Percentiles rank a stretch among this genome's conserved stretches.
phyloP scores from a whole-genome alignment of 768 basidiomycete species.

The Tephrocybe sp. region DNA sequence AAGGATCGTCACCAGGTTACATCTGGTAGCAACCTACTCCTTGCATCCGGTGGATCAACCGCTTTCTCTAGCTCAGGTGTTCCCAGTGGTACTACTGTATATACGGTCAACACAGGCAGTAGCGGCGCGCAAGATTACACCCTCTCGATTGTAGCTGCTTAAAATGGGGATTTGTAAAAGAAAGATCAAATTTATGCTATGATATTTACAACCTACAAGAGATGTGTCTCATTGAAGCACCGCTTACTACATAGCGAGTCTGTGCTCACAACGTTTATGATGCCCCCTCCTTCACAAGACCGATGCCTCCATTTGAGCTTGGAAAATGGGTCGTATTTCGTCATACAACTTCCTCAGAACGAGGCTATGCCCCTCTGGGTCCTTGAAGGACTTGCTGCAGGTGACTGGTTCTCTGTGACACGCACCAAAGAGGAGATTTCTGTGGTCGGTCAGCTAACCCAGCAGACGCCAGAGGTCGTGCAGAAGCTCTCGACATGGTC shows the following conservation, averaged over 20 bases:
- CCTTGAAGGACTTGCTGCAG: constrained; percentile 25
- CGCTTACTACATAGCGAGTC: background rate
- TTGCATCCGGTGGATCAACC: constrained; percentile 50
- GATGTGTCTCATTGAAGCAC: too few species aligned
- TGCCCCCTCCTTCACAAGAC: constrained; percentile 46
- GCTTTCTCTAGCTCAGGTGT: constrained; percentile 46
- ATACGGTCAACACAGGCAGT: constrained; percentile 35
- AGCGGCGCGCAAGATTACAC: constrained; percentile 34
- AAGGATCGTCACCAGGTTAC: constrained; percentile 32
- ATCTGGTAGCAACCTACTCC: constrained; percentile 44
- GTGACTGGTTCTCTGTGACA: constrained; percentile 51
- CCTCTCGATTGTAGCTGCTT: constrained; percentile 36
- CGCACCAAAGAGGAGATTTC: constrained; percentile 61
- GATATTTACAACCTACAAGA: too few species aligned
- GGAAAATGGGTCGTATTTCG: constrained; percentile 41
- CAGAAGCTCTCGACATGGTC: constrained; percentile 46
- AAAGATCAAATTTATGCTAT: too few species aligned
- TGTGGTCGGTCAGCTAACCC: constrained; percentile 44
- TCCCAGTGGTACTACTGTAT: constrained; percentile 50
- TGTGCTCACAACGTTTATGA: constrained; percentile 4
- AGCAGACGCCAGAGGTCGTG: constrained; percentile 33
- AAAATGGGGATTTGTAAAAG: constrained; percentile 4
- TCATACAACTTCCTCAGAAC: constrained; percentile 40
- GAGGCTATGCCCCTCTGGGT: constrained; percentile 33
- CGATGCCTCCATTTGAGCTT: constrained; percentile 48